Evolutionary conservation across 495 filamentous ascomycete species (phyloP), one percentile per base, ranked within the genome.

Genomic region (Bacidia gigantensis): DNA sequence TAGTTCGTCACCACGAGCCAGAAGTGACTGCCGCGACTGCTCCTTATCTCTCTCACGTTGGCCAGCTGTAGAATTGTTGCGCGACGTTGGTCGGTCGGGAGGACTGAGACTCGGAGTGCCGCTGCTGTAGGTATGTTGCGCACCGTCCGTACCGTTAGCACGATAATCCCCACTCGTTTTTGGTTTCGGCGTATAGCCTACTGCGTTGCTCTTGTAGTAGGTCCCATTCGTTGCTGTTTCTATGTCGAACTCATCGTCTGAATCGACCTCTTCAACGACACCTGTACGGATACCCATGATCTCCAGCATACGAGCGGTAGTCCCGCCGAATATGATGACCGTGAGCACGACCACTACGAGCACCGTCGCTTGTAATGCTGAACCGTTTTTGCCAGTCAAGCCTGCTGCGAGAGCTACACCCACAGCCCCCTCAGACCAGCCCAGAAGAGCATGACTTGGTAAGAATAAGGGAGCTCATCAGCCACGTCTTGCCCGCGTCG

Each of bases 361-460:
- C 14, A 98, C 89, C 0, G 92, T 98, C 2, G 90, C 90, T 54
- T 84, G 81, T 26, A 98, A 69, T 2, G 84, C 80, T 41, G 80
- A 83, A 7, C 77, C 81, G 58, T 95, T 92, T 22, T 75, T 73
- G 26, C 87, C 92, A 0, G 67, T 75, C 26, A 98, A 74, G 23
- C 92, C 83, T 12, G 89, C 92, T n/a, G 92, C 90, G 32, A 98
- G 76, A 2, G 93, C 92, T 14, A 98, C 92, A 55, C 92, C 92
- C 60, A 98, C 92, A 35, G 92, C 92, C 54, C 92, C 92, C 92
- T 89, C 44, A 98, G 71, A 18, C 92, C 92, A 14, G 93, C 92
- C 92, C 92, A 98, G 71, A 95, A 98, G 18, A 98, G 78, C 90
- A 98, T 95, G 7, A 84, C 87, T 64, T 97, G 89, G 63, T 97